These are phyloP conservation scores for Coemansia sp. DNA, from an alignment of 192 early-diverging fungal genomes.

Conservation along the genomic window DNA sequence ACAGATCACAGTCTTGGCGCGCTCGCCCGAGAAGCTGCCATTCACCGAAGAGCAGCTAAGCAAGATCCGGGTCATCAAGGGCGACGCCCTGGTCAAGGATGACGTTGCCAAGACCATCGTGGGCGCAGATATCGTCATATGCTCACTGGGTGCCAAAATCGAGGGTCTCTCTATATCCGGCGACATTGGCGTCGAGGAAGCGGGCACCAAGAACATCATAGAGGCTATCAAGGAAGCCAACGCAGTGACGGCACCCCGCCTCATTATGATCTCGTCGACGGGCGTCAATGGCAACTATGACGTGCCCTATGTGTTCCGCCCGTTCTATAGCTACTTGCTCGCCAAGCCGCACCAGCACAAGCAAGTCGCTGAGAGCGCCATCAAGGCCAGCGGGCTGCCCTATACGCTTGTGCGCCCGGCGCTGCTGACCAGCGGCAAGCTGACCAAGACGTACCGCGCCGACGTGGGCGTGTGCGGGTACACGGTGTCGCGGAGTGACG, in stretches of 20 bases:
- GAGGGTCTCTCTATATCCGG: slow-evolving; percentile 8
- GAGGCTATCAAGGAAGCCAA: slow-evolving; percentile 34
- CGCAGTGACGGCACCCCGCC: slow-evolving; percentile 14
- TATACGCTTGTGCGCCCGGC: slow-evolving; percentile 56
- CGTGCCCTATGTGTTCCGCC: slow-evolving; percentile 33
- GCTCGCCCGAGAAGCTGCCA: slow-evolving; percentile 40
- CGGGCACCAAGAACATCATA: slow-evolving; percentile 5
- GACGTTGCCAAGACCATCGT: slow-evolving; percentile 39
- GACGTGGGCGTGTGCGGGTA: slow-evolving; percentile 40
- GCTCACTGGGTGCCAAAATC: slow-evolving; percentile 39
- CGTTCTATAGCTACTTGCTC: slow-evolving; percentile 17
- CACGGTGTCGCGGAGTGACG: slow-evolving; percentile 53
- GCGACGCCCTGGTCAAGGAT: slow-evolving; percentile 37
- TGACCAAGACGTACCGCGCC: slow-evolving; percentile 39
- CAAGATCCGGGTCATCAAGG: slow-evolving; percentile 42
- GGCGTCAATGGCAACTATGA: slow-evolving; percentile 34
- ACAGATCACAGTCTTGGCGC: slow-evolving; percentile 32
- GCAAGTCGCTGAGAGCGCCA: slow-evolving; percentile 20
- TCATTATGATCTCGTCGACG: slow-evolving; percentile 51
- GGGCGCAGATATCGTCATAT: slow-evolving; percentile 38
- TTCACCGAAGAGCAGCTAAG: slow-evolving; percentile 42
- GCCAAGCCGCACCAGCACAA: slow-evolving; percentile 37
- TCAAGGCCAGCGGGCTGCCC: slow-evolving; percentile 36
- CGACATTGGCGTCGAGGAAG: slow-evolving; percentile 35
- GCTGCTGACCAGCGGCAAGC: slow-evolving; percentile 39